Evolutionary conservation across 23 red algal genomes (phyloP), one percentile per base, ranked within the genome.

Genomic region (Gracilaria domingensis): DNA sequence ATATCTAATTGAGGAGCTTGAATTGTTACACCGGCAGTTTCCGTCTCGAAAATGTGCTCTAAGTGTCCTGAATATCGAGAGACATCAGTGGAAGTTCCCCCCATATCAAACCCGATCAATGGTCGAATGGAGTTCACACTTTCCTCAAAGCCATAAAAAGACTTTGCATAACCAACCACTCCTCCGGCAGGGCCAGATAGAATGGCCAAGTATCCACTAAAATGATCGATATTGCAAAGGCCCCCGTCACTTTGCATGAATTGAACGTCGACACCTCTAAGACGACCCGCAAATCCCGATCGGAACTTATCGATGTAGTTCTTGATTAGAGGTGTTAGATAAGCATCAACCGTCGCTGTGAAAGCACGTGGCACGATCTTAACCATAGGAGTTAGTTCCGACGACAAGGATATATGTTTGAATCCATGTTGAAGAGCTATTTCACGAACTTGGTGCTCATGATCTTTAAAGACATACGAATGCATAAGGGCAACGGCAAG

Each of bases 221-320:
- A 99, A 12, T 53, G 70, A 70, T 94, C 87, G 51, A 93, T 91
- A 57, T 88, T 57, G 64, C 94, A 96, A 35, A 99, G 91, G 65
- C 94, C 93, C 53, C 97, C 97, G 64, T 99, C 97, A 51, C 84
- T 91, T 86, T 96, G 97, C 97, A 99, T 99, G 45, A 99, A 99
- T 57, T 99, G 86, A 25, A 99, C 97, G 54, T 93, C 72, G 24
- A 94, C 85, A 62, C 76, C 44, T 51, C 35, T 50, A 29, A 98
- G 85, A 11, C 71, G 12, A 38, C 84, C 85, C 24, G 17, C 47
- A 85, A 99, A 99, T 45, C 94, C 93, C 16, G 69, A 55, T 35
- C 86, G 82, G 76, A 99, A 99, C 12, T 67, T 77, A 5, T 62
- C 25, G 23, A 99, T 80, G 80, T 99, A 99, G 33, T 70, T 44